phyloP scores from a whole-genome alignment of 1,139 yeast species.

The Yamadazyma mexicana region DNA sequence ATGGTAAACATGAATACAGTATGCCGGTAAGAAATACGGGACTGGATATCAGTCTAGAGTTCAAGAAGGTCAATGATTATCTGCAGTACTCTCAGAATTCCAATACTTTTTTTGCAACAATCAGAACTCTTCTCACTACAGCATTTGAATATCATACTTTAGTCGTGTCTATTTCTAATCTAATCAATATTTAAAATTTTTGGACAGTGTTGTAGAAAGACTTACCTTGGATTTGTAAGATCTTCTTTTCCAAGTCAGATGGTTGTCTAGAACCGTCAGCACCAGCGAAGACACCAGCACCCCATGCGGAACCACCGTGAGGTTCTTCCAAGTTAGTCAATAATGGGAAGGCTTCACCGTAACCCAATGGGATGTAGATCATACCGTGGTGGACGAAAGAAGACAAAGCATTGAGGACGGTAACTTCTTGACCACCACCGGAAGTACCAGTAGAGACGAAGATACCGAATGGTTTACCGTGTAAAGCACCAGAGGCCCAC shows the following conservation, averaged over 20 bases:
- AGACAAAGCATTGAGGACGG: conserved; percentile 36
- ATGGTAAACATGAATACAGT: no score
- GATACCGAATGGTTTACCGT: conserved; percentile 49
- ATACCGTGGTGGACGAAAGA: conserved; percentile 52
- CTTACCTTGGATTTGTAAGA: conserved; percentile 45
- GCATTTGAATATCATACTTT: no score
- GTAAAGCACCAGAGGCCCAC: conserved; percentile 49
- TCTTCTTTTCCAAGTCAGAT: conserved; percentile 35
- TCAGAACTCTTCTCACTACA: no score
- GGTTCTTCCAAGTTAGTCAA: conserved; percentile 37
- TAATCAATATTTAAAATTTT: no score
- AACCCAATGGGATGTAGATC: conserved; percentile 51
- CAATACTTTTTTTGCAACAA: no score
- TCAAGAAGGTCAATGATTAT: no score
- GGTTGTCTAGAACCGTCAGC: conserved; percentile 50
- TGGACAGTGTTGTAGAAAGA: conserved; percentile 35
- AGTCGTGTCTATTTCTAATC: no score
- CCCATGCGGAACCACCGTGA: conserved; percentile 53
- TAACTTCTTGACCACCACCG: conserved; percentile 50
- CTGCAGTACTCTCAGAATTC: no score
- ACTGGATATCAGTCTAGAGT: no score
- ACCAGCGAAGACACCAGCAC: conserved; percentile 52
- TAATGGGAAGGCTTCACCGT: conserved; percentile 32
- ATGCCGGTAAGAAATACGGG: no score
- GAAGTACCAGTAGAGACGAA: conserved; percentile 48